Conservation (phyloP, 2,329 filamentous ascomycete species). For the Beauveria asiatica region DNA sequence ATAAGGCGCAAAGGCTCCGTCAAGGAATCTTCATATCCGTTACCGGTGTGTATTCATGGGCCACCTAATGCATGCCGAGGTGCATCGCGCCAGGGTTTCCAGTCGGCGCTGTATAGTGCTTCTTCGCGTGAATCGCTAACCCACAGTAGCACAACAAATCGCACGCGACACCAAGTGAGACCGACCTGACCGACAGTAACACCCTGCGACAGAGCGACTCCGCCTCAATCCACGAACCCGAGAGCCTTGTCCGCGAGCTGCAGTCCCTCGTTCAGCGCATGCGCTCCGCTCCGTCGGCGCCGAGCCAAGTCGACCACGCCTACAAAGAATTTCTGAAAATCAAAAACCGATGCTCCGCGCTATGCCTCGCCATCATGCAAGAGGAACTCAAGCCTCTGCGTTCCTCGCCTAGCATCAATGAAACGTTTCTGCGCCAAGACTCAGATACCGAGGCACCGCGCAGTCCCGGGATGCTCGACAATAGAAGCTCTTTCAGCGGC, state of each 20-base stretch:
- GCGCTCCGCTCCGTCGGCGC: conserved; percentile 23
- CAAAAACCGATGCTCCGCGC: conserved; percentile 29
- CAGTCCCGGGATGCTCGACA: conserved; percentile 24
- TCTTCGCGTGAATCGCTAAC: conserved; percentile 12
- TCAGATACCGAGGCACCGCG: conserved; percentile 24
- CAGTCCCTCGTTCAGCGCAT: conserved; percentile 28
- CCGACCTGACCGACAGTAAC: background rate
- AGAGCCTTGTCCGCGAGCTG: conserved; percentile 28
- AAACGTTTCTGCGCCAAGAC: conserved; percentile 19
- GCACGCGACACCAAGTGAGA: background rate
- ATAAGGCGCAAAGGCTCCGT: conserved; percentile 5
- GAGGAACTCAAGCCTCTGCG: conserved; percentile 29
- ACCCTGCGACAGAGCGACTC: conserved; percentile 16
- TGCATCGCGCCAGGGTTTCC: background rate
- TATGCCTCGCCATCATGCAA: conserved; percentile 33
- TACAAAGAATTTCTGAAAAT: conserved; percentile 37
- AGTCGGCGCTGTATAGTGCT: conserved; percentile 5
- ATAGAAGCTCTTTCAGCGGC: conserved; percentile 30
- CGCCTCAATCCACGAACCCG: conserved; percentile 21
- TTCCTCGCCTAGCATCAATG: conserved; percentile 15
- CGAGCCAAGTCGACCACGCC: conserved; percentile 33
- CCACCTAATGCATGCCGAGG: background rate
- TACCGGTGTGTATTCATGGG: background rate
- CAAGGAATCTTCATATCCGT: background rate
- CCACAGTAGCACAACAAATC: conserved; percentile 2